Evolutionary conservation across 2,329 filamentous ascomycete species (phyloP).

Genomic region (Tolypocladium tundrense): DNA sequence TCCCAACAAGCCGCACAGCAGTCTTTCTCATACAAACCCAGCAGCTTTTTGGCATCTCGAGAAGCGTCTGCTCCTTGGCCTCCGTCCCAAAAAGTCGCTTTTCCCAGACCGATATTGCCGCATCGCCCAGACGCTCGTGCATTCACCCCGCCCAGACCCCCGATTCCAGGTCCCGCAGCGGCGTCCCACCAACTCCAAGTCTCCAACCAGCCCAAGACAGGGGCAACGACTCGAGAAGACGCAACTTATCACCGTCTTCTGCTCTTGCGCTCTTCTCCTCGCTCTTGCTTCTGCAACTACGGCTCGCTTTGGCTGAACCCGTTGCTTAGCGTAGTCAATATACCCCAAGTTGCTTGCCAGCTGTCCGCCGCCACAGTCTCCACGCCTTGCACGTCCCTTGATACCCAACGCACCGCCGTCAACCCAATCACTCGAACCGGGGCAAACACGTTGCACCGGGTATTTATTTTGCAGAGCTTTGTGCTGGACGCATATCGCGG

Average conservation of each 20-base stretch:
- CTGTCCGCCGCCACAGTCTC: slow-evolving; percentile 1
- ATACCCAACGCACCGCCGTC: slow-evolving; percentile 8
- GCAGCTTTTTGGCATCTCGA: not conserved
- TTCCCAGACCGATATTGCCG: not conserved
- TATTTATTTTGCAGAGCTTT: not conserved
- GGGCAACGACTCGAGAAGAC: not conserved
- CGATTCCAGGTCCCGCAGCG: not conserved
- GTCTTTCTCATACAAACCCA: not conserved
- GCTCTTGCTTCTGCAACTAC: not conserved
- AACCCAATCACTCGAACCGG: slow-evolving; percentile 1
- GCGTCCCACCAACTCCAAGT: not conserved
- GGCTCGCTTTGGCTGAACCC: not conserved
- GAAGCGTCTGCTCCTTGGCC: not conserved
- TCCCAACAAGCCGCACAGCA: not conserved
- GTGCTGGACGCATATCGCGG: not conserved
- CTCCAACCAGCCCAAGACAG: not conserved
- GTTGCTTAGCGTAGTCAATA: slow-evolving; percentile 5
- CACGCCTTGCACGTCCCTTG: slow-evolving; percentile 2
- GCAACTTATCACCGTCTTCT: not conserved
- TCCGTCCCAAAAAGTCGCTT: not conserved
- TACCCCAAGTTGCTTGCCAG: not conserved
- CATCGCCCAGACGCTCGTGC: not conserved
- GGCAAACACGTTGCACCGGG: not conserved
- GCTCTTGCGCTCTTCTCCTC: not conserved
- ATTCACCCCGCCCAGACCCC: not conserved